These are phyloP conservation scores for Solanum bulbocastanum DNA, from an alignment of 257 asterid genomes.

Conservation along the genomic window DNA sequence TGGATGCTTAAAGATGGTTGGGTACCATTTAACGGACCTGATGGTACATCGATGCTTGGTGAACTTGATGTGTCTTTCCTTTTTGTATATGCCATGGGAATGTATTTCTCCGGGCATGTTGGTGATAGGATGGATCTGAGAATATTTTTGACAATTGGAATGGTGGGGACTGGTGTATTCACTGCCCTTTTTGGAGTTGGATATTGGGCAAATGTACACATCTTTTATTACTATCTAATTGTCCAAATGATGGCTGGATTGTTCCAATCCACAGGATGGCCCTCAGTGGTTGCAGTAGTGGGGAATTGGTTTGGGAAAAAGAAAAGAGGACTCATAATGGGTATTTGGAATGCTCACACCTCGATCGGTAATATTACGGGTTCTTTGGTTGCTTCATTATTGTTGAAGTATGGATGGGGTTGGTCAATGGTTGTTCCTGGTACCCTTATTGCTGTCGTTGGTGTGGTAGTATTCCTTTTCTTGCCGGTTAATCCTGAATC, in stretches of 20 bases:
- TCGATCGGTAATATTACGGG: conserved; percentile 91
- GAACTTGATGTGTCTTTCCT: conserved; percentile 91
- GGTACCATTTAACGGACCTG: conserved; percentile 70
- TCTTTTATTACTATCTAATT: conserved; percentile 57
- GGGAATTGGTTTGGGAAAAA: conserved; percentile 97
- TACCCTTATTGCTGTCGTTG: conserved; percentile 43
- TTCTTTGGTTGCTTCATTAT: conserved; percentile 62
- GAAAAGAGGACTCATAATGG: conserved; percentile 96
- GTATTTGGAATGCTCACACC: conserved; percentile 96
- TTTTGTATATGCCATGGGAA: conserved; percentile 74
- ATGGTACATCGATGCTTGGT: conserved; percentile 82
- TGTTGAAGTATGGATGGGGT: conserved; percentile 96
- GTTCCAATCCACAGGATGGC: conserved; percentile 99
- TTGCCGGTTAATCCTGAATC: conserved; percentile 73
- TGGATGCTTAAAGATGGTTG: conserved; percentile 60
- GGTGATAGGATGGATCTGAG: conserved; percentile 92
- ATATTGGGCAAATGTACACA: conserved; percentile 68
- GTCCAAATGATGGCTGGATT: conserved; percentile 92
- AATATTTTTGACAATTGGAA: conserved; percentile 65
- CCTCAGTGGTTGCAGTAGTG: conserved; percentile 92
- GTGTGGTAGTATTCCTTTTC: conserved; percentile 54
- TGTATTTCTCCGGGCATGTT: conserved; percentile 85
- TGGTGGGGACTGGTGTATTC: conserved; percentile 96
- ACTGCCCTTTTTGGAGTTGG: conserved; percentile 86
- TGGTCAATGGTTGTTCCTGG: conserved; percentile 93